Evolutionary conservation across 2,329 filamentous ascomycete species (phyloP).

Genomic region (Periglandula ipomoeae): DNA sequence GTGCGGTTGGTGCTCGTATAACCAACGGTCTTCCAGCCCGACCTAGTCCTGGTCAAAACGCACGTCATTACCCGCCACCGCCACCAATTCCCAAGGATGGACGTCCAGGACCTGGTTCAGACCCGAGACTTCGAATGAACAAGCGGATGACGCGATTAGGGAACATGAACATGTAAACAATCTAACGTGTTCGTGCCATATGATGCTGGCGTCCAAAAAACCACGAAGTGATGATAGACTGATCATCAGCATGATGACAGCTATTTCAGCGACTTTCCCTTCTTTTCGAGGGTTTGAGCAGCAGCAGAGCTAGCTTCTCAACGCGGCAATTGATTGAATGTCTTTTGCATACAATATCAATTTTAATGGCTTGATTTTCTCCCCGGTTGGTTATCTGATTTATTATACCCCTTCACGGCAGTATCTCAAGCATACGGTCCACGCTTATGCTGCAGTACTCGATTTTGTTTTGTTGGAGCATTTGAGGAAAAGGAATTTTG

Average conservation of each 20-base stretch:
- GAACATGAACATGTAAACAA: slow-evolving; percentile 28
- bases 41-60: slow-evolving; percentile 9
- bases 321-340: too few species aligned
- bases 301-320: too few species aligned
- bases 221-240: neutral
- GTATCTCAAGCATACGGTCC: neutral
- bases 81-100: slow-evolving; percentile 8
- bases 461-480: neutral
- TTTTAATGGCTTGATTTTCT: neutral
- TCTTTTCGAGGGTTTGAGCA: too few species aligned
- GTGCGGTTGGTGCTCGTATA: slow-evolving; percentile 13
- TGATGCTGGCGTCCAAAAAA: neutral
- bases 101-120: slow-evolving; percentile 10
- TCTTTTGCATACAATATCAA: neutral
- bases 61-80: slow-evolving; percentile 1
- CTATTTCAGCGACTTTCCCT: too few species aligned
- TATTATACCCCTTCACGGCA: slow-evolving; percentile 1
- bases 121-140: slow-evolving; percentile 40
- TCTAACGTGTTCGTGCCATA: slow-evolving; percentile 24
- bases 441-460: neutral
- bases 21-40: slow-evolving; percentile 14
- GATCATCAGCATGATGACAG: neutral
- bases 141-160: slow-evolving; percentile 53
- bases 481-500: neutral
- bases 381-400: neutral